Percentiles rank a stretch among this genome's conserved stretches.
phyloP scores from a whole-genome alignment of 169 alveolate genomes.

The Eimeria maxima region DNA sequence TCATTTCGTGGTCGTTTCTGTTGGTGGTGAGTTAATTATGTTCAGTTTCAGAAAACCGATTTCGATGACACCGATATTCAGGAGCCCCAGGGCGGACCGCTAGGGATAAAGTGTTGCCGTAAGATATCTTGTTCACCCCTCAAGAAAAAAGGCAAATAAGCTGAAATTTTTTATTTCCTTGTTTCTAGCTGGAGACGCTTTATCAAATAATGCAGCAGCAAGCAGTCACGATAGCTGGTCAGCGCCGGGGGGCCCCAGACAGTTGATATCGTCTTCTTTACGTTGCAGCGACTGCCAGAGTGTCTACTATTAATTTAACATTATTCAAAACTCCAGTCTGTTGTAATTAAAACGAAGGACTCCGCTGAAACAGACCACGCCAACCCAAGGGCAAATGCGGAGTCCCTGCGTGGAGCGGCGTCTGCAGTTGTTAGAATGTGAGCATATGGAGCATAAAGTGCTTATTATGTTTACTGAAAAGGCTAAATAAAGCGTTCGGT shows the following conservation, averaged over 20 bases:
- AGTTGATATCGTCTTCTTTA: not conserved
- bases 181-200: too few relatives aligned
- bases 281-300: not conserved
- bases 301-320: not conserved
- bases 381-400: too few relatives aligned
- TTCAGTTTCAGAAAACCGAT: not conserved
- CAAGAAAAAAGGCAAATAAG: not conserved
- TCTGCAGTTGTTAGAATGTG: too few relatives aligned
- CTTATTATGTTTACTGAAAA: too few relatives aligned
- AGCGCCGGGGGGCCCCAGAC: not conserved
- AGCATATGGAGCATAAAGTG: too few relatives aligned
- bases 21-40: not conserved
- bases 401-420: too few relatives aligned
- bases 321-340: too few relatives aligned
- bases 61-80: not conserved
- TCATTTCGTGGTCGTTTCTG: too few relatives aligned
- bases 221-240: too few relatives aligned
- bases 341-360: too few relatives aligned
- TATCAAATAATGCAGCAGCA: not conserved
- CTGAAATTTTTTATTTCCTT: not conserved
- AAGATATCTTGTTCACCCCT: not conserved
- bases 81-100: not conserved
- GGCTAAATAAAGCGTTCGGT: too few relatives aligned
- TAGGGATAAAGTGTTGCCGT: not conserved
- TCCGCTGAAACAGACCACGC: too few relatives aligned